These are phyloP conservation scores for Colletotrichum australisinense DNA, from an alignment of 2,329 filamentous ascomycete species.

Conservation along the genomic window DNA sequence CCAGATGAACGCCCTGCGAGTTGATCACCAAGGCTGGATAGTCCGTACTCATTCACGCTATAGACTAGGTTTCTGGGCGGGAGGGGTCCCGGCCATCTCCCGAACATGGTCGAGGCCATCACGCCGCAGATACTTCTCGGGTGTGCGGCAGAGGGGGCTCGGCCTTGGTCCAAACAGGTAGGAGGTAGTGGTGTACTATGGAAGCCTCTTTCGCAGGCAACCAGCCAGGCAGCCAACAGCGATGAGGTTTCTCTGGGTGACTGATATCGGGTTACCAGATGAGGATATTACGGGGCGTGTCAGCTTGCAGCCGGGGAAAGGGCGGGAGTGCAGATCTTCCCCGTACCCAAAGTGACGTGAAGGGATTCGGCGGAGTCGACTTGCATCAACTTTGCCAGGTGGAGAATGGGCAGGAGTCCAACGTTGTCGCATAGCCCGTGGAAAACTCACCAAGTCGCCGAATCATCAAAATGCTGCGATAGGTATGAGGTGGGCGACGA, in stretches of 20 bases:
- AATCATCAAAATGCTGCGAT: neutral
- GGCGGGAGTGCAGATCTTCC: constrained; percentile 23
- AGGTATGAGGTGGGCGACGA: neutral
- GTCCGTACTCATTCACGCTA: neutral
- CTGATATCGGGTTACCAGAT: constrained; percentile 1
- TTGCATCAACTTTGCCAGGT: neutral
- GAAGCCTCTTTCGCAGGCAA: neutral
- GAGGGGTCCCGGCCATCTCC: neutral
- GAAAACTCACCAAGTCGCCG: neutral
- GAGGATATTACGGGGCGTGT: neutral
- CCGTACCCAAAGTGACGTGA: constrained; percentile 1
- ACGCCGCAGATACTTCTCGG: neutral
- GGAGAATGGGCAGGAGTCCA: neutral
- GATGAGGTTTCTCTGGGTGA: neutral
- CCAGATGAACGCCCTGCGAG: neutral
- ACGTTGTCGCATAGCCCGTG: neutral
- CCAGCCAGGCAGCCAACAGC: neutral
- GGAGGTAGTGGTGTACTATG: neutral
- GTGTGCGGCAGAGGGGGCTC: constrained; percentile 4
- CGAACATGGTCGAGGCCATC: neutral
- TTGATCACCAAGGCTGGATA: neutral
- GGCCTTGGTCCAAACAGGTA: neutral
- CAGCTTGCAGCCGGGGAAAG: constrained; percentile 18
- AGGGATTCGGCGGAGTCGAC: constrained; percentile 2
- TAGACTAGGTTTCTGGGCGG: neutral